Evolutionary conservation across 306 rosid genomes (phyloP).

Genomic region (Betula pendula): DNA sequence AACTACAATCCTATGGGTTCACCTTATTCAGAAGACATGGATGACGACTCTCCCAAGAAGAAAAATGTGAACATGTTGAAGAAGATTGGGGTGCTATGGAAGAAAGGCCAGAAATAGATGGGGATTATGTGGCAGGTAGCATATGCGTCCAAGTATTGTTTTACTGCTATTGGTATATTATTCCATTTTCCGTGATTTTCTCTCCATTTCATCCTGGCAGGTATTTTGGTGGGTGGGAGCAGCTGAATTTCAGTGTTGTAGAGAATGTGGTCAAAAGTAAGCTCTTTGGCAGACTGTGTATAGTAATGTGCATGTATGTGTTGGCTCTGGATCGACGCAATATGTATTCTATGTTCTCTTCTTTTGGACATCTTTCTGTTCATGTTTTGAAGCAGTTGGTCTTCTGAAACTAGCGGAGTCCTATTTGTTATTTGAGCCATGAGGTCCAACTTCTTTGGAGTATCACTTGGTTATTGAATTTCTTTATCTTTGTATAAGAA

Average conservation of each 20-base stretch:
- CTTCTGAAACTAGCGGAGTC: neutral
- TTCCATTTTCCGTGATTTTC: neutral
- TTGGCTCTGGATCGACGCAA: slow-evolving; percentile 14
- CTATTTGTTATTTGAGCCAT: neutral
- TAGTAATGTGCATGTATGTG: slow-evolving; percentile 20
- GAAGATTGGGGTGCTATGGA: slow-evolving; percentile 95
- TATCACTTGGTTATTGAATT: neutral
- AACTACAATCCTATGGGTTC: slow-evolving; percentile 66
- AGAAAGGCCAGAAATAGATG: slow-evolving; percentile 63
- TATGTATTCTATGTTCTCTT: slow-evolving; percentile 5
- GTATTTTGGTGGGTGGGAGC: slow-evolving; percentile 6
- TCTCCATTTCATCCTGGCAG: slow-evolving; percentile 15
- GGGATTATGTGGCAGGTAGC: slow-evolving; percentile 17
- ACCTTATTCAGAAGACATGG: slow-evolving; percentile 72
- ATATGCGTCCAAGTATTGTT: neutral
- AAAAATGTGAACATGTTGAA: slow-evolving; percentile 81
- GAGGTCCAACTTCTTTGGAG: neutral
- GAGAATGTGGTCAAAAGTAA: slow-evolving; percentile 1
- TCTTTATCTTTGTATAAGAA: neutral
- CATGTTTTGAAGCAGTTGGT: neutral
- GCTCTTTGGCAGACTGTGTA: slow-evolving; percentile 28
- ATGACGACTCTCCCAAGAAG: slow-evolving; percentile 88
- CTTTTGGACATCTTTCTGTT: neutral
- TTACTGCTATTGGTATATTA: neutral
- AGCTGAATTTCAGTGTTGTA: neutral